These are phyloP conservation scores for Brassica nigra DNA, from an alignment of 345 rosid genomes.

Conservation along the genomic window DNA sequence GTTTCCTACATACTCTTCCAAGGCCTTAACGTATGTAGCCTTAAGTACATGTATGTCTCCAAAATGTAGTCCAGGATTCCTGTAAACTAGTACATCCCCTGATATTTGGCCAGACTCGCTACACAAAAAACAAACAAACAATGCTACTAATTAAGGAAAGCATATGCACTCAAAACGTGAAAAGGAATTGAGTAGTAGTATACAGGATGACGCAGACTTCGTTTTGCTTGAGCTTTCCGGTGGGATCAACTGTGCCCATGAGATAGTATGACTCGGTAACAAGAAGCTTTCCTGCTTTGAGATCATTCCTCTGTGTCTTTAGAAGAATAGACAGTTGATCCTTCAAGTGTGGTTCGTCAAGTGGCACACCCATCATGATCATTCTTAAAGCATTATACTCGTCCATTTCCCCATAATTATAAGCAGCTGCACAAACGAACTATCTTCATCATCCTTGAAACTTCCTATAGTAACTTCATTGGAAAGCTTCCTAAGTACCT, in stretches of 20 bases:
- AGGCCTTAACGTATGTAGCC: conserved; percentile 57
- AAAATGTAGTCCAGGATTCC: conserved; percentile 79
- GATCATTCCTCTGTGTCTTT: conserved; percentile 52
- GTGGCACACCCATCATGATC: conserved; percentile 70
- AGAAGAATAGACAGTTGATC: conserved; percentile 40
- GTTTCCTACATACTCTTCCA: conserved; percentile 36
- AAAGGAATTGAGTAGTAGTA: conserved; percentile 20
- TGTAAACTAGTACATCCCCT: conserved; percentile 75
- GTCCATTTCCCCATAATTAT: conserved; percentile 55
- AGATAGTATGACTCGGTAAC: conserved; percentile 68
- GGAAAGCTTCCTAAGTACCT: conserved; percentile 44
- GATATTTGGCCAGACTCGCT: conserved; percentile 76
- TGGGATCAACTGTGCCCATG: conserved; percentile 89
- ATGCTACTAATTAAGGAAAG: background rate
- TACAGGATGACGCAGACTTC: conserved; percentile 89
- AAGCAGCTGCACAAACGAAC: conserved; percentile 46
- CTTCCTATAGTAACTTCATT: background rate
- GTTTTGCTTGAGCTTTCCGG: conserved; percentile 56
- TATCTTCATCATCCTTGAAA: background rate
- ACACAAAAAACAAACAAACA: background rate
- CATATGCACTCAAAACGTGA: background rate
- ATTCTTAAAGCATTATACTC: conserved; percentile 46
- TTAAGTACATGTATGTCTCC: conserved; percentile 76
- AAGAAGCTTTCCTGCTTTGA: conserved; percentile 63
- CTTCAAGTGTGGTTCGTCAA: conserved; percentile 67